Conservation (phyloP, 2,329 filamentous ascomycete species). For the Sporothrix variecibatus region DNA sequence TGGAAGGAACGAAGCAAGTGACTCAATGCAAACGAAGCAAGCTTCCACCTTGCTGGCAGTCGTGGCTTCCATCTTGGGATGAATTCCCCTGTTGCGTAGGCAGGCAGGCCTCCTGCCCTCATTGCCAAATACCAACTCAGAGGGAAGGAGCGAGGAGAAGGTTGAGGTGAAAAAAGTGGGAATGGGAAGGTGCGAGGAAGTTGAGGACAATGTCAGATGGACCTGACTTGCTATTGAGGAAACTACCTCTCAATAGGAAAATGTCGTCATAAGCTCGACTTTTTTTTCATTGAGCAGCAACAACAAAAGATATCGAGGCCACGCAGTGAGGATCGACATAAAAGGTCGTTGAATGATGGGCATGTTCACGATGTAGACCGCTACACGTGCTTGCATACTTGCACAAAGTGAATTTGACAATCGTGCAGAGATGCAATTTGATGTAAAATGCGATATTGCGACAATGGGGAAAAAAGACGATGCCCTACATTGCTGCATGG, state of each 20-base stretch:
- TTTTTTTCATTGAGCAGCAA: not conserved
- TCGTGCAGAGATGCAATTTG: not conserved
- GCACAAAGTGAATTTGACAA: not conserved
- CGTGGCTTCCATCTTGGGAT: constrained; percentile 15
- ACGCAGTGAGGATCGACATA: not conserved
- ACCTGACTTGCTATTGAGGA: constrained; percentile 2
- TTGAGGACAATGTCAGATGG: not conserved
- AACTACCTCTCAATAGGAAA: not conserved
- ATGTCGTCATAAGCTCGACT: not conserved
- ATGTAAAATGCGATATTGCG: not conserved
- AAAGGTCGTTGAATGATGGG: not conserved
- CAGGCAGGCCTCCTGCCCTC: not conserved
- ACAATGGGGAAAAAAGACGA: not conserved
- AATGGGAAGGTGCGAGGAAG: not conserved
- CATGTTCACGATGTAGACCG: not conserved
- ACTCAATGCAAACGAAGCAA: constrained; percentile 3
- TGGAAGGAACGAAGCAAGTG: constrained; percentile 21
- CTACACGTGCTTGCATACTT: not conserved
- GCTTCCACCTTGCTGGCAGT: not conserved
- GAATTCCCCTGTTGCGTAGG: constrained; percentile 11
- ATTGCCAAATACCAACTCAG: not conserved
- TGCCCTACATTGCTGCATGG: not conserved
- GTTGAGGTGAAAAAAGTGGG: not conserved
- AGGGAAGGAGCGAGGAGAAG: not conserved
- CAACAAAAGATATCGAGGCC: not conserved